Conservation (phyloP, 768 basidiomycete genomes). For the Jaapia argillacea region DNA sequence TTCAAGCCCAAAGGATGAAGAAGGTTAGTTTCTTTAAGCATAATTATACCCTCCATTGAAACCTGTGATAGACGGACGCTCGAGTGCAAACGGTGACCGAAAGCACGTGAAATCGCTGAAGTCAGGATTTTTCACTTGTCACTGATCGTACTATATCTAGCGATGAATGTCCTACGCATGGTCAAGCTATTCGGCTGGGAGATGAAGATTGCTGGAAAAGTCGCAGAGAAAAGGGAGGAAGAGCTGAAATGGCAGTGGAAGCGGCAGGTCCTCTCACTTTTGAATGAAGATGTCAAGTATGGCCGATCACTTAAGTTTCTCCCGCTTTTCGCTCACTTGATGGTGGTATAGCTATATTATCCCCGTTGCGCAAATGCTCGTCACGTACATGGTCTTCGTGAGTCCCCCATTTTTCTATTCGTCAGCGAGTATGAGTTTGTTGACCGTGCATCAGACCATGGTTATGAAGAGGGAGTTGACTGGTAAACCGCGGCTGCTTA, state of each 20-base stretch:
- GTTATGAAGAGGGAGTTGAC: slow-evolving; percentile 20
- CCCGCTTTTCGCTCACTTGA: not conserved
- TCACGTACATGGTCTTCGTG: slow-evolving; percentile 26
- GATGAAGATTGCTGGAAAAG: slow-evolving; percentile 10
- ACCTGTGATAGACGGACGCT: too few relatives aligned
- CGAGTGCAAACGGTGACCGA: slow-evolving; percentile 6
- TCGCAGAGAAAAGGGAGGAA: not conserved
- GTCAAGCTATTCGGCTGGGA: slow-evolving; percentile 35
- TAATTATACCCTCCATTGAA: too few relatives aligned
- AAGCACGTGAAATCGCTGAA: not conserved
- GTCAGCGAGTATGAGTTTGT: too few relatives aligned
- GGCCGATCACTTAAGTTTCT: not conserved
- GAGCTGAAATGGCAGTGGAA: slow-evolving; percentile 15
- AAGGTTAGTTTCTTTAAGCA: too few relatives aligned
- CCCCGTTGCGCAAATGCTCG: slow-evolving; percentile 29
- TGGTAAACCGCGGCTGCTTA: too few relatives aligned
- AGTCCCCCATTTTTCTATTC: too few relatives aligned
- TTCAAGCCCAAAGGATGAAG: slow-evolving; percentile 42
- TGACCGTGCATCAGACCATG: slow-evolving; percentile 8
- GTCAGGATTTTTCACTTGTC: not conserved
- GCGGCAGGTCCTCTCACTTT: slow-evolving; percentile 21
- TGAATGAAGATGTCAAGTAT: slow-evolving; percentile 22
- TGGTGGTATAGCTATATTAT: slow-evolving; percentile 24
- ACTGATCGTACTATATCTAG: not conserved
- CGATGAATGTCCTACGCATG: slow-evolving; percentile 20